Evolutionary conservation across 495 filamentous ascomycete species (phyloP), one percentile per base, ranked within the genome.

Genomic region (Xeromyces bisporus): DNA sequence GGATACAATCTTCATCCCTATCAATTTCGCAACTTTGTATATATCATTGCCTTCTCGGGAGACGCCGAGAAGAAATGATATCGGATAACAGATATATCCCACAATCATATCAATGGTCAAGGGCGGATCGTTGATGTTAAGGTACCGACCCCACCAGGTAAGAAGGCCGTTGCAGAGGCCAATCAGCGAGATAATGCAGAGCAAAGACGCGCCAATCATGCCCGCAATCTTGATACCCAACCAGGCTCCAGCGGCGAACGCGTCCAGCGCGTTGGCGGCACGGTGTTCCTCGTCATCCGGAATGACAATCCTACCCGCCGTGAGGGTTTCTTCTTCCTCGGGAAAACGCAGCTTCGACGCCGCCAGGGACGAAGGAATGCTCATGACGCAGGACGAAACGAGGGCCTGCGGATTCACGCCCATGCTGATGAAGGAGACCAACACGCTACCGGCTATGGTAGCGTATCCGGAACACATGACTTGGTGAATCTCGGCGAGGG

Each of bases 311-410:
- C 68, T 62, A 16, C 84, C 83, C 7, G 77, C 73, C 1, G 84
- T 92, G 11, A 92, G 53, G 1, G 80, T 77, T 41, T 83, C 79
- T 50, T 92, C 79, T 10, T 75, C 77, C 49, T 93, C 85, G 2
- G 85, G 85, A 52, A 73, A 91, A 15, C 85, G 80, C 31, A 93
- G 64, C 52, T 92, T 92, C 26, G 79, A 86, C 18, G 81, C 69
- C 12, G 85, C 83, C 7, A 93, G 63, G 2, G 80, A 86, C 0
- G 83, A 81, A 0, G 85, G 85, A 38, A 93, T 93, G 29, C 73
- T 80, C 85, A 93, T 93, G 40, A 93, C 80, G 33, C 61, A 64
- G 23, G 77, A 77, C n/a, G 80, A 89, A 28, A 93, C 74, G n/a
- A 93, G 64, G 2, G 84, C 85, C 46, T 86, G 73, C 0, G 80